A percentile compares a stretch with the other conserved stretches of the same genome.
Evolutionary conservation across 108 stramenopile genomes (phyloP).

Genomic region (Nitzschia sp.): DNA sequence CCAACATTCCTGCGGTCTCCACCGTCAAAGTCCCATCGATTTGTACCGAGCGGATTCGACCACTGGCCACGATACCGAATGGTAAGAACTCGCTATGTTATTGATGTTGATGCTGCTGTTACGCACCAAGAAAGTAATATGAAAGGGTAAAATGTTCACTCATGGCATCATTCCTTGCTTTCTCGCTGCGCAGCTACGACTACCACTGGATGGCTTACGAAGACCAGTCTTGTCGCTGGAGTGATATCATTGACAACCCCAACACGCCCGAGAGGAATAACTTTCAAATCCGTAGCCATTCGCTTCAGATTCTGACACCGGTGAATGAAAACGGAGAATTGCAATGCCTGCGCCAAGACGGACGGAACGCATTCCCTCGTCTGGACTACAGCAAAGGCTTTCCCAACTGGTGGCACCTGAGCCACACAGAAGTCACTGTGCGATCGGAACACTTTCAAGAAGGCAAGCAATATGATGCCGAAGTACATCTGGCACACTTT

Average conservation of each 20-base stretch:
- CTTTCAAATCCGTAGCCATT: constrained; percentile 39
- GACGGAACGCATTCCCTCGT: constrained; percentile 22
- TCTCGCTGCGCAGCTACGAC: constrained; percentile 1
- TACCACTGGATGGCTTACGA: constrained; percentile 47
- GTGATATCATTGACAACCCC: constrained; percentile 28
- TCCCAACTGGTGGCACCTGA: constrained; percentile 41
- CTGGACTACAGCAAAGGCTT: constrained; percentile 49
- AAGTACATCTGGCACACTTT: constrained; percentile 54
- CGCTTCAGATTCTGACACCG: constrained; percentile 33
- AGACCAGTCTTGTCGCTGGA: constrained; percentile 35
- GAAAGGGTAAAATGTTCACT: too few species aligned
- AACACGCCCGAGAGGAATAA: constrained; percentile 9
- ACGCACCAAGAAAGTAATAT: too few species aligned
- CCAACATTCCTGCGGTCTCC: constrained; percentile 27
- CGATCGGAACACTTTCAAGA: constrained; percentile 58
- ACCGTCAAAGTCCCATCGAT: constrained; percentile 46
- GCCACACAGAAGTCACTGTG: constrained; percentile 60
- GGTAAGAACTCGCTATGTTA: not conserved
- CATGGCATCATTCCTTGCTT: not conserved
- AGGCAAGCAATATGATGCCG: constrained; percentile 64
- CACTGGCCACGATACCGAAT: constrained; percentile 17
- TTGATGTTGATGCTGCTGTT: constrained; percentile 17
- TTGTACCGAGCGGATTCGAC: constrained; percentile 22
- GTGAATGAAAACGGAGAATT: constrained; percentile 24
- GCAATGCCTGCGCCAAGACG: constrained; percentile 22